These are phyloP conservation scores for Phlegmacium glaucopus DNA, from an alignment of 768 basidiomycete species.

Conservation along the genomic window DNA sequence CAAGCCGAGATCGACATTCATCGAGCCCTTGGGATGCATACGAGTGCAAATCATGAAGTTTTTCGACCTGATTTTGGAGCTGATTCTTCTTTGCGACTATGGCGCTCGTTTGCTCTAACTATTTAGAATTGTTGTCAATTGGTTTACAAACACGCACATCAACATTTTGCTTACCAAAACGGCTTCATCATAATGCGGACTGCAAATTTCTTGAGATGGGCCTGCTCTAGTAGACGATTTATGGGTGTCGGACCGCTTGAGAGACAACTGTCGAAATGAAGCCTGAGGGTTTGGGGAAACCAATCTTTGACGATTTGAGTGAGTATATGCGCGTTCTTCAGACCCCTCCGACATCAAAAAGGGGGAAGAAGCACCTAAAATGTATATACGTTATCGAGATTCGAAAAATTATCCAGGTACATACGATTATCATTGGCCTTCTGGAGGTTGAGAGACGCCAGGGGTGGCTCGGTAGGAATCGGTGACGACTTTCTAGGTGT, in stretches of 20 bases:
- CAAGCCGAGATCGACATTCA: slow-evolving; percentile 7
- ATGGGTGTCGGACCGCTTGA: background rate
- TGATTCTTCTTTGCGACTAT: slow-evolving; percentile 1
- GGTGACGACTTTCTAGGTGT: too few relatives aligned
- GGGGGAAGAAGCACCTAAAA: slow-evolving; percentile 12
- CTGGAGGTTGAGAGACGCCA: background rate
- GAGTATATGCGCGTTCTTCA: slow-evolving; percentile 23
- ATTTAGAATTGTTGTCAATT: too few relatives aligned
- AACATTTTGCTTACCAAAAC: too few relatives aligned
- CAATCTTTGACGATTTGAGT: slow-evolving; percentile 6
- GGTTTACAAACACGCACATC: too few relatives aligned
- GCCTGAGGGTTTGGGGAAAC: too few relatives aligned
- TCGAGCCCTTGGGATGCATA: slow-evolving; percentile 12
- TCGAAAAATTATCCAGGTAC: background rate
- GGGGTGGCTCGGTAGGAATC: background rate
- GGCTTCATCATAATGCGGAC: too few relatives aligned
- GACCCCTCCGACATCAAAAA: slow-evolving; percentile 4
- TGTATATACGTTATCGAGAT: too few relatives aligned
- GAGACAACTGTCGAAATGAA: background rate
- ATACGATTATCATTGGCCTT: slow-evolving; percentile 3
- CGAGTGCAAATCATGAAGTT: slow-evolving; percentile 4
- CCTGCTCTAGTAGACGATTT: background rate
- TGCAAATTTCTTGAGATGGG: background rate
- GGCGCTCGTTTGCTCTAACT: background rate
- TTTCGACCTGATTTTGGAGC: slow-evolving; percentile 7